Base-by-base conservation (phyloP, 2,329 filamentous ascomycete species). In the Byssochlamys sp. region DNA sequence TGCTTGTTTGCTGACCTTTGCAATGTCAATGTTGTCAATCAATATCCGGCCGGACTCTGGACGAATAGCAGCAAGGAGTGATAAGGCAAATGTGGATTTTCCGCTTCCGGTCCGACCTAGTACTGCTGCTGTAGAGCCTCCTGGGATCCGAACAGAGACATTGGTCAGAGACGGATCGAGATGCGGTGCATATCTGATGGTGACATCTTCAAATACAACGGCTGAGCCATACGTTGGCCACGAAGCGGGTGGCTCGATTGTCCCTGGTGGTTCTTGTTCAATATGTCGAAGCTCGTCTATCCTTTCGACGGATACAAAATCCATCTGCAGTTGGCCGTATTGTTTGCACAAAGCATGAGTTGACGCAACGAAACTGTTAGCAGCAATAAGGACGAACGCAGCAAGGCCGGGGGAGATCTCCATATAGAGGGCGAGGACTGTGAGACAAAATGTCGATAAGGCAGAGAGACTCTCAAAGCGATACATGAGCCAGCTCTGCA, bases 291-390 rank as follows among this genome's bases (percentile, higher is more conserved):
- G 80, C 70, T 94, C 89, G 9, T 94, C 84, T 0, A 96, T 86
- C 48, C 91, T 84, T 73, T 96, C 91, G 0, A 96, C 89, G 0
- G 88, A 91, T 0, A 95, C 90, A 63, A 95, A 95, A 67, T 95
- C 88, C 82, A 96, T 91, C 69, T 96, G 90, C 1, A 96, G 79
- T 66, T 89, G 84, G 2, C 91, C 91, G 65, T 95, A 95, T 58
- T 84, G 82, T 59, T 84, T 84, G 71, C 91, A 96, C 0, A 95
- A 80, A 1, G 78, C 76, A 66, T 91, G 88, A 0, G 88, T 92
- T 6, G 85, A 81, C 9, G 77, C 72, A 19, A 92, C 88, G 61
- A 89, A 75, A 53, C 69, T 73, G 56, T 81, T 80, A 0, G 88
- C 87, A 0, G 87, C 84, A 0, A 89, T 85, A 3, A 96, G 79